A percentile compares a stretch with the other conserved stretches of the same genome.
These are phyloP conservation scores for Diaporthe citri DNA, from an alignment of 2,329 filamentous ascomycete genomes.

Conservation along the genomic window DNA sequence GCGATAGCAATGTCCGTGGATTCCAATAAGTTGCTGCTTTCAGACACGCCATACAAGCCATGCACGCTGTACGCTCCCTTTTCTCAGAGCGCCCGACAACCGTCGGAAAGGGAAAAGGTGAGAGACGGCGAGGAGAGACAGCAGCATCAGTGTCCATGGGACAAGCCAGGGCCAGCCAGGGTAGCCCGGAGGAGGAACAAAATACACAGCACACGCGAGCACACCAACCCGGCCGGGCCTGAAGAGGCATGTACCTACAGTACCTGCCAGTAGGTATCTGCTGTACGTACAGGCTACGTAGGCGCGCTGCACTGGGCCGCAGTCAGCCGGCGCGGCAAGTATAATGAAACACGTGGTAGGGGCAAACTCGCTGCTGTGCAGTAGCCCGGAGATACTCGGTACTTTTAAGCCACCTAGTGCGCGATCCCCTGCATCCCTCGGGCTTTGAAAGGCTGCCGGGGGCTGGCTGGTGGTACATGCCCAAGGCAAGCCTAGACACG, in stretches of 20 bases:
- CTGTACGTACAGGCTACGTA: neutral
- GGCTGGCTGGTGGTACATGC: neutral
- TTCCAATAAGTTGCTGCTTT: slow-evolving; percentile 18
- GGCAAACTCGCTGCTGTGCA: slow-evolving; percentile 33
- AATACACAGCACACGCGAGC: neutral
- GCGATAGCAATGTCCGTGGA: neutral
- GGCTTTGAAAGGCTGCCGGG: slow-evolving; percentile 28
- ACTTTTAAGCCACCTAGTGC: slow-evolving; percentile 23
- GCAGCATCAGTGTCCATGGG: neutral
- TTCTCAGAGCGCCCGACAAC: neutral
- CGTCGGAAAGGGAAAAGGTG: slow-evolving; percentile 21
- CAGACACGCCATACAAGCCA: slow-evolving; percentile 16
- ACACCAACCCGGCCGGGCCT: neutral
- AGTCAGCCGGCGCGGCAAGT: slow-evolving; percentile 25
- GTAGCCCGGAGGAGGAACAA: neutral
- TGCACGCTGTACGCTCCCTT: slow-evolving; percentile 7
- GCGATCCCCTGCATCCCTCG: slow-evolving; percentile 27
- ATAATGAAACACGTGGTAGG: slow-evolving; percentile 32
- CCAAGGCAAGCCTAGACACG: neutral
- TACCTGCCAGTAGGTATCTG: too few species aligned
- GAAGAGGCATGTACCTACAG: neutral
- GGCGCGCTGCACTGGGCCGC: neutral
- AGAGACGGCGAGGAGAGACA: slow-evolving; percentile 16
- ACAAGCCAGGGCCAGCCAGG: neutral
- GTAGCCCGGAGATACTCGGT: slow-evolving; percentile 28